phyloP scores from a whole-genome alignment of 768 basidiomycete species.

The Trametes cubensis region DNA sequence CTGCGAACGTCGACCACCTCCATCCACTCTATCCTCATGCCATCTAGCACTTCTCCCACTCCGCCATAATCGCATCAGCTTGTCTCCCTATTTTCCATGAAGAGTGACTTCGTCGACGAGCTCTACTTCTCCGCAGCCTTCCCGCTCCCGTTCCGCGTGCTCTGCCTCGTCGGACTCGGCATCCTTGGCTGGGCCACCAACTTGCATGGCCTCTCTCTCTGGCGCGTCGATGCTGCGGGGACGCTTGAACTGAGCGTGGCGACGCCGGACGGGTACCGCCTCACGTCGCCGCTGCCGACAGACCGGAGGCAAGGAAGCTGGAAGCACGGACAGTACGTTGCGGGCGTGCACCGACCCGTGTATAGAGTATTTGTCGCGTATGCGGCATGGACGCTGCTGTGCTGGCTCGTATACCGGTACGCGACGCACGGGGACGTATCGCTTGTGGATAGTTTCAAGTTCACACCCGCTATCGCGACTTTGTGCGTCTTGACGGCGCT shows the following conservation, averaged over 20 bases:
- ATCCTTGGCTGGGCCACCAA: constrained; percentile 93
- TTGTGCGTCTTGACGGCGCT: constrained; percentile 59
- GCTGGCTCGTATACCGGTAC: constrained; percentile 71
- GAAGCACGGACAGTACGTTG: constrained; percentile 41
- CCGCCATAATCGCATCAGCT: constrained; percentile 5
- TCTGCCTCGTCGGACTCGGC: constrained; percentile 76
- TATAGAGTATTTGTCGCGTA: constrained; percentile 73
- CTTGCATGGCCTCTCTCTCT: constrained; percentile 75
- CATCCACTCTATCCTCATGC: constrained; percentile 14
- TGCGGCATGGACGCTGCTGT: constrained; percentile 56
- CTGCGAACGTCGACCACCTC: constrained; percentile 3
- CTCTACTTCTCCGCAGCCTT: constrained; percentile 58
- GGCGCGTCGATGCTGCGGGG: constrained; percentile 72
- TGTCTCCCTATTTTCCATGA: constrained; percentile 33
- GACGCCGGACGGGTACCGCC: constrained; percentile 17
- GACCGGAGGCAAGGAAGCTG: constrained; percentile 31
- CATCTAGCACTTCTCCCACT: constrained; percentile 2
- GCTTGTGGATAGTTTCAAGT: constrained; percentile 75
- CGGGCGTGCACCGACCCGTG: constrained; percentile 55
- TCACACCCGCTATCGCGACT: constrained; percentile 70
- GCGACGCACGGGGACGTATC: constrained; percentile 57
- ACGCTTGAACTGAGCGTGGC: constrained; percentile 60
- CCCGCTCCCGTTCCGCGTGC: constrained; percentile 91
- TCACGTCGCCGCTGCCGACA: constrained; percentile 32
- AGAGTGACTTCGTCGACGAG: constrained; percentile 40